Evolutionary conservation across 495 filamentous ascomycete genomes (phyloP), one percentile per base, ranked within the genome.

Genomic region (Halenospora varia): DNA sequence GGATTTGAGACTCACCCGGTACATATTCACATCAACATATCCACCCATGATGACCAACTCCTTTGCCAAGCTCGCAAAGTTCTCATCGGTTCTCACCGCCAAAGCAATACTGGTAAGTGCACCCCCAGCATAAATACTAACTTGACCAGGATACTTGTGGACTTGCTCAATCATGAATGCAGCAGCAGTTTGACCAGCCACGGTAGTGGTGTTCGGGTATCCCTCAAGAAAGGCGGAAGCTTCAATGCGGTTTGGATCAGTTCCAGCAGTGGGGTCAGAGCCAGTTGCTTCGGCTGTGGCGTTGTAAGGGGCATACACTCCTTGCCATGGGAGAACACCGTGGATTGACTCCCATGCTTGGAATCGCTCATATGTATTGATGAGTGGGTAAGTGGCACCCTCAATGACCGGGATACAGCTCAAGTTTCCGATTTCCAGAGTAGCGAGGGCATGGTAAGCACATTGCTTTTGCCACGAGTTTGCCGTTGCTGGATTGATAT

Each of bases 1-100:
- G n/a, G n/a, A n/a, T n/a, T n/a, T n/a, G n/a, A 9, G n/a, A 40
- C 35, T 9, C 9, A 40, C 35, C 35, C n/a, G 35, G 23, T 25
- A 25, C 23, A 55, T 4, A 25, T 55, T 55, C 2, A 48, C 42
- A 35, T 55, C 53, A 9, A 55, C 42, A 20, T 55, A 55, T 11
- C 53, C 53, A 47, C 53, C 53, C 53, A 55, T 55, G 25, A 55
- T 48, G 2, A 55, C 53, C 15, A 55, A 25, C 53, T 55, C 53
- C 25, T 55, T 55, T 15, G 53, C 53, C 42, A 55, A 29, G 17
- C 53, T 48, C 2, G 53, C 53, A 39, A 55, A 55, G 17, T 47
- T 6, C 4, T 46, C 41, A 46, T 55, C 53, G 3, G 35, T 17
- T 2, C 53, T 4, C 23, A 55, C 53, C 2, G 53, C 53, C 1